Evolutionary conservation across 108 stramenopile genomes (phyloP).

Genomic region (Epithemia pelagica): DNA sequence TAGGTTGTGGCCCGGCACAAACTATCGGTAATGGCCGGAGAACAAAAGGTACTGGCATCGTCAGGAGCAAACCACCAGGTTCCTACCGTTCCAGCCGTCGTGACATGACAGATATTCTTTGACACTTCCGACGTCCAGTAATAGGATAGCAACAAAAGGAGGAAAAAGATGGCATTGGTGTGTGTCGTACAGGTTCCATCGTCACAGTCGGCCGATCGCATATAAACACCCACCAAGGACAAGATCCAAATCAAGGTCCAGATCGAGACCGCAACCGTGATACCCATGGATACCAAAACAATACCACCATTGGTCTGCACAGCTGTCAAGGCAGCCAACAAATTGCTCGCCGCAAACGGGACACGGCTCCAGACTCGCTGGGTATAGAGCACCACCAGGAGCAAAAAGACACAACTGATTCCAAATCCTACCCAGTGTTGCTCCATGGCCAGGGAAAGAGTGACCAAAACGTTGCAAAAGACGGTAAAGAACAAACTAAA

Average conservation of each 20-base stretch:
- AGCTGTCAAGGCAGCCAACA: slow-evolving; percentile 45
- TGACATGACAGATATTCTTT: slow-evolving; percentile 15
- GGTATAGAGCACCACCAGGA: slow-evolving; percentile 16
- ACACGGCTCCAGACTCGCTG: slow-evolving; percentile 43
- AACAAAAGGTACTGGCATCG: slow-evolving; percentile 27
- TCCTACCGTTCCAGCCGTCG: neutral
- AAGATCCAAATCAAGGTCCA: slow-evolving; percentile 32
- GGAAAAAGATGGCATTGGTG: slow-evolving; percentile 11
- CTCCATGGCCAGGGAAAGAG: neutral
- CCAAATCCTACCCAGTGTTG: neutral
- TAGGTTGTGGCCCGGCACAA: slow-evolving; percentile 40
- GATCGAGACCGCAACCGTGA: slow-evolving; percentile 19
- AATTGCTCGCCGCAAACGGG: slow-evolving; percentile 69
- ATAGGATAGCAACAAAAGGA: slow-evolving; percentile 56
- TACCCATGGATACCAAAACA: slow-evolving; percentile 26
- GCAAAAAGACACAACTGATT: neutral
- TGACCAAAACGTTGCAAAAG: slow-evolving; percentile 19
- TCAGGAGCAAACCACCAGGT: slow-evolving; percentile 31
- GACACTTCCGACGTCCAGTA: slow-evolving; percentile 74
- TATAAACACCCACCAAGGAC: slow-evolving; percentile 22
- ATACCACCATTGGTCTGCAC: slow-evolving; percentile 53
- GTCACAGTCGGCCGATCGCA: slow-evolving; percentile 22
- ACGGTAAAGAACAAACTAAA: slow-evolving; percentile 21
- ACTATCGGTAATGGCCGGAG: slow-evolving; percentile 34
- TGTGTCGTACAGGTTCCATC: slow-evolving; percentile 17